phyloP scores from a whole-genome alignment of 2,329 filamentous ascomycete species.

The Alternaria gansuensis region DNA sequence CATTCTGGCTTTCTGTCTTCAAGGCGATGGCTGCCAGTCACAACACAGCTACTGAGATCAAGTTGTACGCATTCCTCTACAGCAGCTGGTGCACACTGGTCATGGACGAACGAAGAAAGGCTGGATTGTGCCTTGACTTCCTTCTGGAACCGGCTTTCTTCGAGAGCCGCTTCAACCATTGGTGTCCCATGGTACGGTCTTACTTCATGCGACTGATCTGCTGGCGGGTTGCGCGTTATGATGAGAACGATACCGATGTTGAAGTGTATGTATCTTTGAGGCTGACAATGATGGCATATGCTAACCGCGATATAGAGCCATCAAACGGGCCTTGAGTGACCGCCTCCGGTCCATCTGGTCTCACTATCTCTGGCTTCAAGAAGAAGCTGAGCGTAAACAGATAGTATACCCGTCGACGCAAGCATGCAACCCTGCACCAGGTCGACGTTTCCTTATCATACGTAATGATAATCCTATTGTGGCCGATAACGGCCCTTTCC shows the following conservation, averaged over 20 bases:
- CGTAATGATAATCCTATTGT: constrained; percentile 74
- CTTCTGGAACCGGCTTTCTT: constrained; percentile 79
- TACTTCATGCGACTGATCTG: constrained; percentile 92
- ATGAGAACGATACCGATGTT: constrained; percentile 69
- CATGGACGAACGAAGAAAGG: constrained; percentile 72
- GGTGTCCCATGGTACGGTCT: constrained; percentile 93
- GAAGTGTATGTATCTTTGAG: constrained; percentile 68
- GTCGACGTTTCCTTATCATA: constrained; percentile 87
- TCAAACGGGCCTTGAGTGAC: constrained; percentile 72
- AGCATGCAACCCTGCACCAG: constrained; percentile 84
- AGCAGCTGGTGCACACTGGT: constrained; percentile 78
- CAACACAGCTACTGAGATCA: constrained; percentile 89
- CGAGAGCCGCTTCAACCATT: constrained; percentile 85
- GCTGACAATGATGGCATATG: not conserved
- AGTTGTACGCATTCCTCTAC: constrained; percentile 82
- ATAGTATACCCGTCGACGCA: constrained; percentile 73
- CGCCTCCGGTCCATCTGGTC: constrained; percentile 78
- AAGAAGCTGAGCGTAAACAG: constrained; percentile 68
- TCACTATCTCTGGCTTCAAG: constrained; percentile 78
- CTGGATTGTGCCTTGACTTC: constrained; percentile 75
- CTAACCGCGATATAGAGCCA: constrained; percentile 62
- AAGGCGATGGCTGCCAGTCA: constrained; percentile 81
- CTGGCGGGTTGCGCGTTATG: constrained; percentile 84
- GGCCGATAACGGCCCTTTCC: constrained; percentile 63
- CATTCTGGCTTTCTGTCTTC: constrained; percentile 85